phyloP scores from a whole-genome alignment of 768 basidiomycete genomes.

The Auriscalpium orientale region DNA sequence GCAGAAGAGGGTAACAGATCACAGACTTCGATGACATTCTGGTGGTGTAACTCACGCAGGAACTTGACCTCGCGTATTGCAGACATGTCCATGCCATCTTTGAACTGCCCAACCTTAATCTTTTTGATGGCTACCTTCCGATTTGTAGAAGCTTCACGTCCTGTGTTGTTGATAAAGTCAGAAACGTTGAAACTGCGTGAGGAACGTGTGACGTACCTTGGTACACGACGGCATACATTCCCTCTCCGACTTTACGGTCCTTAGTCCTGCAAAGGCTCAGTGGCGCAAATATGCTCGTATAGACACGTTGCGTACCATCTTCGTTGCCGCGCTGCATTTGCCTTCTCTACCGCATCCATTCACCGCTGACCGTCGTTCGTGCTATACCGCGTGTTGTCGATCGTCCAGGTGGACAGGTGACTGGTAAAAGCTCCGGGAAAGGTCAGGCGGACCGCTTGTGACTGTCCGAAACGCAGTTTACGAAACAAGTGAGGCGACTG shows the following conservation, averaged over 20 bases:
- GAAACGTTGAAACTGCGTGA: conserved; percentile 7
- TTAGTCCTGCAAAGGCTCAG: conserved; percentile 47
- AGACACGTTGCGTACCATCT: conserved; percentile 40
- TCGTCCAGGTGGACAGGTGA: too few relatives aligned
- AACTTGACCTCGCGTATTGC: conserved; percentile 98
- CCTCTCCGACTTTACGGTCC: conserved; percentile 80
- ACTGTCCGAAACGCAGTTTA: too few relatives aligned
- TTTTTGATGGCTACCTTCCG: conserved; percentile 97
- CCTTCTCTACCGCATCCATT: conserved; percentile 82
- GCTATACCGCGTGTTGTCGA: too few relatives aligned
- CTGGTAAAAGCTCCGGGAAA: too few relatives aligned
- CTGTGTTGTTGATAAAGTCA: conserved; percentile 35
- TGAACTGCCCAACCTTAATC: conserved; percentile 93
- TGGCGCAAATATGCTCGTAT: conserved; percentile 9
- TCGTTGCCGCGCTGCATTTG: conserved; percentile 65
- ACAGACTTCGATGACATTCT: conserved; percentile 85
- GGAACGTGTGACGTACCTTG: conserved; percentile 45
- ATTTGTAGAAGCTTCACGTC: conserved; percentile 64
- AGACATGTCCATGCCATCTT: conserved; percentile 98
- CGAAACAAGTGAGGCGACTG: too few relatives aligned
- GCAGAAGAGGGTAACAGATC: conserved; percentile 9
- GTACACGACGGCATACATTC: conserved; percentile 95
- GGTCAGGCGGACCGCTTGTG: too few relatives aligned
- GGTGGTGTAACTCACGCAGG: conserved; percentile 86
- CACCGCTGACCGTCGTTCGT: too few relatives aligned